phyloP scores from a whole-genome alignment of 257 asterid species.

The Perilla frutescens region DNA sequence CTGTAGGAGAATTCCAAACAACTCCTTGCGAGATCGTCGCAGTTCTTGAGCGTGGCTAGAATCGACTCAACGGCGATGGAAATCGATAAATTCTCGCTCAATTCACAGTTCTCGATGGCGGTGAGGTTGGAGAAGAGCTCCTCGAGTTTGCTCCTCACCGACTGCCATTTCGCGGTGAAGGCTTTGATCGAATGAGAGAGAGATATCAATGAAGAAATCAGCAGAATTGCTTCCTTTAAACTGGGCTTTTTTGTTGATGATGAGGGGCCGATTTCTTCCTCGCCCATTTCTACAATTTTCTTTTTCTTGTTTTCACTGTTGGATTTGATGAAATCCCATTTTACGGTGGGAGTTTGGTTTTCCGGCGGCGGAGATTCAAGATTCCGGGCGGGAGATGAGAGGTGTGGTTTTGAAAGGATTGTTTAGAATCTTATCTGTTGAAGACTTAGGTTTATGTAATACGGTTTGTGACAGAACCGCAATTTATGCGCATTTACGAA shows the following conservation, averaged over 20 bases:
- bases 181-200: constrained; percentile 66
- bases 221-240: constrained; percentile 47
- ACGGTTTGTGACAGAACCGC: constrained; percentile 43
- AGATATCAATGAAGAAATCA: constrained; percentile 65
- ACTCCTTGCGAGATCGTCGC: constrained; percentile 55
- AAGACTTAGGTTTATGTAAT: constrained; percentile 33
- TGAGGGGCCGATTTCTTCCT: constrained; percentile 35
- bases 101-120: constrained; percentile 68
- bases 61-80: constrained; percentile 59
- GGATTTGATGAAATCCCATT: constrained; percentile 30
- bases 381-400: constrained; percentile 52
- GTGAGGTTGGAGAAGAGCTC: constrained; percentile 71
- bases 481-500: constrained; percentile 24
- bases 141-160: constrained; percentile 63
- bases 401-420: constrained; percentile 26
- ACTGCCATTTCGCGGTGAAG: constrained; percentile 75
- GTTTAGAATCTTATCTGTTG: constrained; percentile 45
- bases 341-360: constrained; percentile 32
- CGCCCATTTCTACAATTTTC: constrained; percentile 46
- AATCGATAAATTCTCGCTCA: constrained; percentile 54
- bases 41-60: constrained; percentile 46
- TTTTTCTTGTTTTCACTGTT: neutral
- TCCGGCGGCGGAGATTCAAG: constrained; percentile 38
- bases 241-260: constrained; percentile 39
- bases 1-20: constrained; percentile 64